phyloP scores from a whole-genome alignment of 225 moss, liverwort and hornwort species.

The Ulota crispa region DNA sequence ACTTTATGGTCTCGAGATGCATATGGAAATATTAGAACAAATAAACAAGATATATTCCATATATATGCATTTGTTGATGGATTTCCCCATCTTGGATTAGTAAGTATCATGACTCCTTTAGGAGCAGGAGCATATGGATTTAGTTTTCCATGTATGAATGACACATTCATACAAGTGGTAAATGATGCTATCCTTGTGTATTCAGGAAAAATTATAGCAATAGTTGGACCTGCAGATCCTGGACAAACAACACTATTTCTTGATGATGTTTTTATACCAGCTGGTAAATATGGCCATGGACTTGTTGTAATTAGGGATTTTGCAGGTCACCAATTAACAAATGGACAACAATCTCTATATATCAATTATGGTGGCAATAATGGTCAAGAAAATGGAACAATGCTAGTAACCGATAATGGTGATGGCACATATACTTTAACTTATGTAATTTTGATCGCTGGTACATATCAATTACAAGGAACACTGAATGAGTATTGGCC shows the following conservation, averaged over 20 bases:
- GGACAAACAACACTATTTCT: slow-evolving; percentile 28
- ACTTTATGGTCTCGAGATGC: slow-evolving; percentile 42
- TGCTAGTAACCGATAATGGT: slow-evolving; percentile 31
- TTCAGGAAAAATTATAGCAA: slow-evolving; percentile 26
- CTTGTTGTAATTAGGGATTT: slow-evolving; percentile 43
- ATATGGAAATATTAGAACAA: slow-evolving; percentile 43
- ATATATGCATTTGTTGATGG: slow-evolving; percentile 39
- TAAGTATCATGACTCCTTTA: slow-evolving; percentile 34
- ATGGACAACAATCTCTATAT: slow-evolving; percentile 37
- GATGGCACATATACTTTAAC: slow-evolving; percentile 50
- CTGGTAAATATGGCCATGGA: slow-evolving; percentile 42
- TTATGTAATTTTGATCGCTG: slow-evolving; percentile 34
- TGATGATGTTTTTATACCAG: slow-evolving; percentile 33
- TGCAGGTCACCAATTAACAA: slow-evolving; percentile 39
- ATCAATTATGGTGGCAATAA: slow-evolving; percentile 25
- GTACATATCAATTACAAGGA: slow-evolving; percentile 44
- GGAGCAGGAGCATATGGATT: slow-evolving; percentile 43
- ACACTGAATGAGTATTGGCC: slow-evolving; percentile 40
- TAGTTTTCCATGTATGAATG: slow-evolving; percentile 43
- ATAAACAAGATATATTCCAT: slow-evolving; percentile 31
- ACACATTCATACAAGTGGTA: slow-evolving; percentile 34
- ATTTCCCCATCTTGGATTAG: slow-evolving; percentile 28
- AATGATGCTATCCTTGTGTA: slow-evolving; percentile 23
- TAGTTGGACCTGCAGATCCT: slow-evolving; percentile 39
- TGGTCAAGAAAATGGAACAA: slow-evolving; percentile 37